Base-by-base conservation (phyloP, 345 rosid genomes). In the Camelina hispida region DNA sequence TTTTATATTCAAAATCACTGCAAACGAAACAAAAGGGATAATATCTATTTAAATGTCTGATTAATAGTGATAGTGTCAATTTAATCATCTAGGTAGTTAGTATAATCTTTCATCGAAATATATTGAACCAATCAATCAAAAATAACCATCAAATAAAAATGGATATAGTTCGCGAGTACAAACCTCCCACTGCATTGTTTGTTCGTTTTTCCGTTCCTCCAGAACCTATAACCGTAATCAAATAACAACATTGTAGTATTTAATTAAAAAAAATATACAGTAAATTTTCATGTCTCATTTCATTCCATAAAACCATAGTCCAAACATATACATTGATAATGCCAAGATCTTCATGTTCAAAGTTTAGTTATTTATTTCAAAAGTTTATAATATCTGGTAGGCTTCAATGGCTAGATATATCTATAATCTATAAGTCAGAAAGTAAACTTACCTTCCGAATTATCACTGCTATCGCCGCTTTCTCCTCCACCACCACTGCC, bases 131-230 rank as follows among this genome's bases (percentile, higher is more conserved):
- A 16, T 47, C 52, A 47, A 47, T 47, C 11, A 59, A 37, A 20
- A 34, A 34, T 34, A 34, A 35, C 40, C 40, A 40, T 28, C 22
- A 3, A 42, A 22, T 8, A 4, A 17, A 62, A 14, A 7, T 42
- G 34, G 37, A 62, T 62, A 62, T 4, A 62, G 32, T 7, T 22
- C 22, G 37, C 22, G 5, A 48, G 54, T 50, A 34, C 58, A 71
- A 59, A 71, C 75, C 66, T 58, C 66, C 66, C 1, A 47, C 55
- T 12, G 56, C 57, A 5, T 46, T 48, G 23, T 48, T 48, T 47
- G 11, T 32, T 46, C 35, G 46, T 71, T 38, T 11, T 58, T 0
- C 50, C n/a, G 17, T 22, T 69, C 20, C 65, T 30, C 43, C 44
- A 4, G 55, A 57, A 16, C 43, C 73, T 69, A 9, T 4, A 9